Percentiles rank a stretch among this genome's conserved stretches.
Conservation (phyloP, 2,329 filamentous ascomycete species). For the Arthrobotrys conoides region DNA sequence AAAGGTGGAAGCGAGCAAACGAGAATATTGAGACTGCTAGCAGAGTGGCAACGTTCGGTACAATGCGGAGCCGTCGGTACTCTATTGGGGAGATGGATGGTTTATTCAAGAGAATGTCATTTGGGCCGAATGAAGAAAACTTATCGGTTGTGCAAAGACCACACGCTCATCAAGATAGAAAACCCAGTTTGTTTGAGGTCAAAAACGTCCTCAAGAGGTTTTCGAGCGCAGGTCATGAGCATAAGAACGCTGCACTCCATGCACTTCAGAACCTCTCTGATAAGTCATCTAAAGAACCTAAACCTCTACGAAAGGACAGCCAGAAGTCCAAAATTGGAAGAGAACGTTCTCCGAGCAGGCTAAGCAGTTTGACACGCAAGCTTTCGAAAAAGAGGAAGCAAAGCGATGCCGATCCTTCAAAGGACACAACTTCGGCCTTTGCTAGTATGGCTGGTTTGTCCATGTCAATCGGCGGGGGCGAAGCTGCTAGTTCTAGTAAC, state of each 20-base stretch:
- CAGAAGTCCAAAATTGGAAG: slow-evolving; percentile 50
- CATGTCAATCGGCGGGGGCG: slow-evolving; percentile 53
- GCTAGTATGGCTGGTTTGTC: slow-evolving; percentile 51
- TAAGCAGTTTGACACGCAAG: slow-evolving; percentile 55
- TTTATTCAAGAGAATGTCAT: slow-evolving; percentile 63
- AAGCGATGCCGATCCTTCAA: slow-evolving; percentile 38
- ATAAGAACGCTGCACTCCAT: slow-evolving; percentile 53
- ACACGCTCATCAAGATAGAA: slow-evolving; percentile 39
- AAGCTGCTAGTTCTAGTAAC: slow-evolving; percentile 51
- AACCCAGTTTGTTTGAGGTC: slow-evolving; percentile 58
- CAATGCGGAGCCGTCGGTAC: slow-evolving; percentile 62
- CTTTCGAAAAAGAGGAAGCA: slow-evolving; percentile 59
- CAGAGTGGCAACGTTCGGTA: slow-evolving; percentile 65
- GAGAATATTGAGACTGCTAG: slow-evolving; percentile 70
- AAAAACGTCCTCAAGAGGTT: slow-evolving; percentile 60
- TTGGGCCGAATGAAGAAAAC: slow-evolving; percentile 62
- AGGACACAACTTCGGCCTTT: slow-evolving; percentile 54
- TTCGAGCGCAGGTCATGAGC: slow-evolving; percentile 56
- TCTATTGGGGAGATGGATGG: slow-evolving; percentile 64
- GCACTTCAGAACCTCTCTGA: slow-evolving; percentile 52
- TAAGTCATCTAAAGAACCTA: slow-evolving; percentile 49
- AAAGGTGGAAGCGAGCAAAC: slow-evolving; percentile 68
- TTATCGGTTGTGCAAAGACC: slow-evolving; percentile 48
- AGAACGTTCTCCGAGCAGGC: slow-evolving; percentile 49
- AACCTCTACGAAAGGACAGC: slow-evolving; percentile 53